phyloP scores from a whole-genome alignment of 306 rosid genomes.

The Cicer bijugum region DNA sequence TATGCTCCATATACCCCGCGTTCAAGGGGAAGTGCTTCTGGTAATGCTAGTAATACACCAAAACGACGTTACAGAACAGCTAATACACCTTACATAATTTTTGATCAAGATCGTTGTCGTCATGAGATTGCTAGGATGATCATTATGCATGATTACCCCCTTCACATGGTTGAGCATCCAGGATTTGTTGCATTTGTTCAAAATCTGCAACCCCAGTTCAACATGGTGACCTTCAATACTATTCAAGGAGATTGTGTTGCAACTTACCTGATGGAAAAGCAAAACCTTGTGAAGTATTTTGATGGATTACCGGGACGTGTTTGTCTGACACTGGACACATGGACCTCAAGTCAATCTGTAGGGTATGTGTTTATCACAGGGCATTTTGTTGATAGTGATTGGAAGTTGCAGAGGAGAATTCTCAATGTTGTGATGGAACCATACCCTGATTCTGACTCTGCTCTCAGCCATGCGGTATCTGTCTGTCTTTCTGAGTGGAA shows the following conservation, averaged over 20 bases:
- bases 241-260: conserved; percentile 94
- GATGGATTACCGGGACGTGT: conserved; percentile 81
- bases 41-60: conserved; percentile 58
- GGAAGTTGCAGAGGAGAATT: conserved; percentile 82
- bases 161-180: conserved; percentile 94
- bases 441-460: conserved; percentile 77
- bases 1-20: conserved; percentile 63
- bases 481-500: conserved; percentile 87
- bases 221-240: conserved; percentile 81
- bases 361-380: conserved; percentile 89
- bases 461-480: conserved; percentile 80
- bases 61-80: conserved; percentile 78
- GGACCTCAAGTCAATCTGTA: conserved; percentile 79
- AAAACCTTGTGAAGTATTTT: conserved; percentile 60
- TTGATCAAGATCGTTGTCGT: conserved; percentile 82
- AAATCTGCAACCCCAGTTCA: conserved; percentile 90
- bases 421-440: conserved; percentile 96
- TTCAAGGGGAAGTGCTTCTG: conserved; percentile 49
- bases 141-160: conserved; percentile 93
- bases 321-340: conserved; percentile 77
- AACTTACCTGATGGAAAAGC: conserved; percentile 77
- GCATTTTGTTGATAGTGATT: conserved; percentile 80
- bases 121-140: conserved; percentile 92
- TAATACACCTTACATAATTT: conserved; percentile 58
- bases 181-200: conserved; percentile 83